Base-by-base conservation (phyloP, 2,329 filamentous ascomycete genomes). In the Trichoderma koningii region DNA sequence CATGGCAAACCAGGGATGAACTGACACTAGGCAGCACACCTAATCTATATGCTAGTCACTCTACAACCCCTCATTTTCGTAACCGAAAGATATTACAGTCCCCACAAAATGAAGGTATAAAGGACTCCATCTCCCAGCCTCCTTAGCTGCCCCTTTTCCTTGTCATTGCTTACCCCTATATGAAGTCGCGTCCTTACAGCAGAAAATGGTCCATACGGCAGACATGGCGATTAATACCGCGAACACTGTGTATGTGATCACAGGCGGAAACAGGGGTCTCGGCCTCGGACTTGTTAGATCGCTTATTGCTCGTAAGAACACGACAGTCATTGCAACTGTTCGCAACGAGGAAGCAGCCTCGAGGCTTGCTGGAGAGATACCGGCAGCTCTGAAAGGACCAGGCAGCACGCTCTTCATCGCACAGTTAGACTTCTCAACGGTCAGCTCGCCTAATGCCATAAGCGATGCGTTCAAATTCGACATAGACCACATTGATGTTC, bases 231-330 rank as follows among this genome's bases (percentile, higher is more conserved):
- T 17, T 48, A 38, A 59, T 15, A 28, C 9, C 17, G 34, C 62
- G 2, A 74, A 71, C 38, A 75, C 71, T 5, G 71, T 78, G 15
- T 77, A 77, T 57, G 69, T 79, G 5, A 67, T 81, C 19, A 81
- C 78, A 0, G 78, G 78, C 48, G 76, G 70, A 10, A 81, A 80
- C 62, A 72, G 78, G 63, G 79, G 79, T 53, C 73, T 81, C 7
- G 79, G 79, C 3, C 69, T 74, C 9, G 78, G 77, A 1, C 70
- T 81, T 5, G 67, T 78, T 30, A 70, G 70, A 42, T 62, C 68
- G 0, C 74, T 81, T 51, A 73, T 82, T 1, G 75, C 81, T 38
- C 83, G 84, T 21, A 79, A 84, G 68, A 84, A 85, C 69, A 84
- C 87, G 70, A 85, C 73, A 2, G 70, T 78, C 52, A 71, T 80